Conservation (phyloP, 768 basidiomycete genomes). For the Dioszegia aurantiaca region DNA sequence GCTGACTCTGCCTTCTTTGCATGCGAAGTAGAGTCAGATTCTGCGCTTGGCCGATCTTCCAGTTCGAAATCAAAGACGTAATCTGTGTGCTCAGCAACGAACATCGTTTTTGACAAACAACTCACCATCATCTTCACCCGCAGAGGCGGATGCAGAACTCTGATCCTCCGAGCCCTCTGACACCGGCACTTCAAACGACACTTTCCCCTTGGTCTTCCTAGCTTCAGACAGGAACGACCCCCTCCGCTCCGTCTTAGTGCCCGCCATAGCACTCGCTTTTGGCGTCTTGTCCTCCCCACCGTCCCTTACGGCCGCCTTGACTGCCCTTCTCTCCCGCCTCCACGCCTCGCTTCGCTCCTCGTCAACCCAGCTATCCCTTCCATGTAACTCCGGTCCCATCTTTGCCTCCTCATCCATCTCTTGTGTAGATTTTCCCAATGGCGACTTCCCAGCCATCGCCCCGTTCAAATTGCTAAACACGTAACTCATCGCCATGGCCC, state of each 20-base stretch:
- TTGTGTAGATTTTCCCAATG: no score
- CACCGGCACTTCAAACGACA: slow-evolving; percentile 47
- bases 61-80: slow-evolving; percentile 52
- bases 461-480: slow-evolving; percentile 31
- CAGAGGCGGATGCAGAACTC: slow-evolving; percentile 9
- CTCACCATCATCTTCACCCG: slow-evolving; percentile 37
- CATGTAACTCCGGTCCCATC: not conserved
- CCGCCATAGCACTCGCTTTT: slow-evolving; percentile 23
- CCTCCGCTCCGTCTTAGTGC: slow-evolving; percentile 13
- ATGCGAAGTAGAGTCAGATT: no score
- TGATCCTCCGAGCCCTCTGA: slow-evolving; percentile 1
- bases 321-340: slow-evolving; percentile 15
- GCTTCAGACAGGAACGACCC: no score
- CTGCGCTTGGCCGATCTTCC: slow-evolving; percentile 29
- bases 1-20: no score
- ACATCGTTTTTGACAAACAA: not conserved
- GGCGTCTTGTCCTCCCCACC: slow-evolving; percentile 29
- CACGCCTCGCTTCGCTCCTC: slow-evolving; percentile 21
- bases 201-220: slow-evolving; percentile 36
- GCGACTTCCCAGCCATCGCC: slow-evolving; percentile 15
- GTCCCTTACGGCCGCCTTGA: not conserved
- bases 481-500: slow-evolving; percentile 37
- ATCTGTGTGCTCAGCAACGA: slow-evolving; percentile 23
- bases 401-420: not conserved
- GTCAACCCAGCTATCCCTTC: slow-evolving; percentile 46